Percentiles rank a stretch among this genome's conserved stretches.
Conservation (phyloP, 805 yeast genomes). For the Dipodascus geniculatus region DNA sequence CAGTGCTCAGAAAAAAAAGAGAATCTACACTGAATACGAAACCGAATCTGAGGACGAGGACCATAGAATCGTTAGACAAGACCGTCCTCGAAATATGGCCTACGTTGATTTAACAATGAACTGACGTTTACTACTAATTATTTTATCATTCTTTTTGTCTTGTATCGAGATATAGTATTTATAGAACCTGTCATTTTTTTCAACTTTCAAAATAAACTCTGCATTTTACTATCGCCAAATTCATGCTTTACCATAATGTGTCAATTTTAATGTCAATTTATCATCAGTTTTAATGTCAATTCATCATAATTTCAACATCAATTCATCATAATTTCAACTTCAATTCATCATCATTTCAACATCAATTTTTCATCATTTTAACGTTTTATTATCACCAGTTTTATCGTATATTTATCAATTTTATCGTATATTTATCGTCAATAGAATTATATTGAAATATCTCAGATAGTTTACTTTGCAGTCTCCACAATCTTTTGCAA, state of each 20-base stretch:
- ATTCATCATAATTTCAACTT: neutral
- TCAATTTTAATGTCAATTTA: no score
- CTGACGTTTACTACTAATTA: no score
- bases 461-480: slow-evolving; percentile 1
- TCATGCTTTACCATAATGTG: no score
- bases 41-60: slow-evolving; percentile 1
- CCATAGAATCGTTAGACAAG: neutral
- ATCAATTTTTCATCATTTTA: neutral
- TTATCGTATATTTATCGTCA: no score
- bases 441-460: no score
- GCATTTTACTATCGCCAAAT: no score
- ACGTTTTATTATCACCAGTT: neutral
- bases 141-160: no score
- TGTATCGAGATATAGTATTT: neutral
- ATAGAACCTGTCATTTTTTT: no score
- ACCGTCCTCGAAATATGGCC: neutral
- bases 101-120: neutral
- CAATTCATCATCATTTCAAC: neutral
- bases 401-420: neutral
- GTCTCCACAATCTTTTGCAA: slow-evolving; percentile 25
- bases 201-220: no score
- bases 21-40: neutral
- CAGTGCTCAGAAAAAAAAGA: neutral
- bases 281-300: neutral
- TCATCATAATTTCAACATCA: neutral